Base-by-base conservation (phyloP, 2,329 filamentous ascomycete species). In the Aureobasidium subglaciale region DNA sequence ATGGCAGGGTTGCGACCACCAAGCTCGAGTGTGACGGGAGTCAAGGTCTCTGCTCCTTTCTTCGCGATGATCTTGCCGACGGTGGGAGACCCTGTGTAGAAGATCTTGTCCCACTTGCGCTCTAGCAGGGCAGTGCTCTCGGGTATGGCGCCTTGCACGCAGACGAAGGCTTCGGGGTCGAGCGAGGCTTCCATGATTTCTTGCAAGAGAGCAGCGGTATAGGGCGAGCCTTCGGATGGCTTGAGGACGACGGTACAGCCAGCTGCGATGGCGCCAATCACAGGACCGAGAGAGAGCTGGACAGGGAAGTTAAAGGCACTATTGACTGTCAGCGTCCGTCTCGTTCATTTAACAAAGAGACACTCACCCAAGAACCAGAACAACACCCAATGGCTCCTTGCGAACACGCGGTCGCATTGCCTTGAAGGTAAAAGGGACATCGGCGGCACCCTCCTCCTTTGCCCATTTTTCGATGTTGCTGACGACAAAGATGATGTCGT, bases 81-180 rank as follows among this genome's bases (percentile, higher is more conserved):
- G 25, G 69, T 75, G 52, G 80, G 79, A 64, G 84, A 85, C 55
- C 93, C 93, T 1, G 93, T 99, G 75, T 96, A 99, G 77, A 93
- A 91, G 66, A 99, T 95, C 80, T 96, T 97, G 75, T 95, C 91
- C 86, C 91, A 99, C 71, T 92, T 92, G 75, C 90, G 83, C 57
- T 92, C 83, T 30, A 99, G 80, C 41, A 97, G 75, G 11, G 84
- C 84, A 42, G 87, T 89, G 4, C 87, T 90, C 76, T 96, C 90
- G 4, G 85, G 78, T 18, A 96, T 73, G 25, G 77, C 84, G 58
- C 93, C 93, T 68, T 96, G 93, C 62, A 96, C 77, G 57, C 90
- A 81, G 32, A 77, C 75, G 72, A 90, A 96, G 63, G 84, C 85
- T 15, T 83, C 81, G 1, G 83, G 81, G 68, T 97, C 93, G 53